A percentile compares a stretch with the other conserved stretches of the same genome.
These are phyloP conservation scores for Aschersonia sp. DNA, from an alignment of 2,329 filamentous ascomycete genomes.

Conservation along the genomic window DNA sequence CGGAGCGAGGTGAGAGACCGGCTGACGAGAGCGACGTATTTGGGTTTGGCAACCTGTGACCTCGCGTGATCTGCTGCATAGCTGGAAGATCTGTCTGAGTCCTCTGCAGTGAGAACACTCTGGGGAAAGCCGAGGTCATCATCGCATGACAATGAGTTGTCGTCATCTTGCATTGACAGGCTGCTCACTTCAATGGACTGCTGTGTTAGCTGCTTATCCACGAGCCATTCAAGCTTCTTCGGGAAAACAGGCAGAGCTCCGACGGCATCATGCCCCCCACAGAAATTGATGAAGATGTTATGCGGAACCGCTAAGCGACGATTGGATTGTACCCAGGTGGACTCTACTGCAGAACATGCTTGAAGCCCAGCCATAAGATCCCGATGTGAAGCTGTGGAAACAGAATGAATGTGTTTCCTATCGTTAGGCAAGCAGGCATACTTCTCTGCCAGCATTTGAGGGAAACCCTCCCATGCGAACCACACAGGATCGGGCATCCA, in stretches of 20 bases:
- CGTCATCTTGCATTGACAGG: background rate
- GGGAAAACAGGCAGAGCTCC: background rate
- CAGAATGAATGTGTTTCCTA: constrained; percentile 4
- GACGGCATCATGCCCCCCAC: background rate
- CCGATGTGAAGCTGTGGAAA: constrained; percentile 5
- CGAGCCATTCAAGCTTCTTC: constrained; percentile 9
- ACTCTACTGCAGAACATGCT: constrained; percentile 31
- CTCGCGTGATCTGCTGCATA: background rate
- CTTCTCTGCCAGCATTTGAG: constrained; percentile 14
- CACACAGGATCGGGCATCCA: constrained; percentile 26
- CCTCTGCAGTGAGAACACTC: background rate
- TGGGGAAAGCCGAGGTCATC: constrained; percentile 3
- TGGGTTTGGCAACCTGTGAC: constrained; percentile 9
- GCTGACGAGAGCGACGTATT: constrained; percentile 13
- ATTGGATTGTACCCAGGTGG: constrained; percentile 16
- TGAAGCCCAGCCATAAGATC: constrained; percentile 16
- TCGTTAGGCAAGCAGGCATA: constrained; percentile 5
- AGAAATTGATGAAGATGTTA: constrained; percentile 17
- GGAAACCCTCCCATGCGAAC: constrained; percentile 18
- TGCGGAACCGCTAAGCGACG: constrained; percentile 13
- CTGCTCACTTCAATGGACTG: background rate
- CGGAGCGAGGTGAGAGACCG: constrained; percentile 15
- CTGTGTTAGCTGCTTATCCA: constrained; percentile 11
- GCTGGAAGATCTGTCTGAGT: background rate
- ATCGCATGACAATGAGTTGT: constrained; percentile 6